Conservation (phyloP, 2,329 filamentous ascomycete species). For the Sporothrix euskadiensis region DNA sequence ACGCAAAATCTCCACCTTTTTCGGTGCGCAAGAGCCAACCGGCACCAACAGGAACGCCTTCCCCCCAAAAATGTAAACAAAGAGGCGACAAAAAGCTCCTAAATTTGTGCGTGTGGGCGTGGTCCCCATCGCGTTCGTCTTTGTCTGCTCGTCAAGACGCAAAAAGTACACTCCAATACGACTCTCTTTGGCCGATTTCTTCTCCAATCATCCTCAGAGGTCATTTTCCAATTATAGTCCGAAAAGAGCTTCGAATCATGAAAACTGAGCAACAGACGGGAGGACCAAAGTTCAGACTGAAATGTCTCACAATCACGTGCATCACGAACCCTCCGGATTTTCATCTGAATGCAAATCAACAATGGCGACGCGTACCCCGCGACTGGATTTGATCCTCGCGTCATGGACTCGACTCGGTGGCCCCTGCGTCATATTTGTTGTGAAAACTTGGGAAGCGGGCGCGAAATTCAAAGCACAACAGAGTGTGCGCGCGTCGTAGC, state of each 20-base stretch:
- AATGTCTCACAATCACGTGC: slow-evolving; percentile 16
- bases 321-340: neutral
- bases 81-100: neutral
- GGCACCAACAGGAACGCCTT: neutral
- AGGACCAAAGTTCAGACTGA: neutral
- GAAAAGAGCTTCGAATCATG: neutral
- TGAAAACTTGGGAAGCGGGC: neutral
- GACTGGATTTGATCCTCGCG: neutral
- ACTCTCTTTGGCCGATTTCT: neutral
- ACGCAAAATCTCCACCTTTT: slow-evolving; percentile 15
- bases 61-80: slow-evolving; percentile 25
- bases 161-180: neutral
- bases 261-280: neutral
- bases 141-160: no score
- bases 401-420: neutral
- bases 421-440: neutral
- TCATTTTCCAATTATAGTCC: neutral
- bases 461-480: slow-evolving; percentile 10
- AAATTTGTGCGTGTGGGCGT: neutral
- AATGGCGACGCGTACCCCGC: neutral
- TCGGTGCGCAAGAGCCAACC: neutral
- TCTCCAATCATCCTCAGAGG: neutral
- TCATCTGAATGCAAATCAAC: neutral
- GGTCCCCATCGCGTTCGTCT: neutral
- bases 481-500: neutral